A percentile compares a stretch with the other conserved stretches of the same genome.
These are phyloP conservation scores for Prasinococcaceae sp. DNA, from an alignment of 139 green algal species.

Conservation along the genomic window DNA sequence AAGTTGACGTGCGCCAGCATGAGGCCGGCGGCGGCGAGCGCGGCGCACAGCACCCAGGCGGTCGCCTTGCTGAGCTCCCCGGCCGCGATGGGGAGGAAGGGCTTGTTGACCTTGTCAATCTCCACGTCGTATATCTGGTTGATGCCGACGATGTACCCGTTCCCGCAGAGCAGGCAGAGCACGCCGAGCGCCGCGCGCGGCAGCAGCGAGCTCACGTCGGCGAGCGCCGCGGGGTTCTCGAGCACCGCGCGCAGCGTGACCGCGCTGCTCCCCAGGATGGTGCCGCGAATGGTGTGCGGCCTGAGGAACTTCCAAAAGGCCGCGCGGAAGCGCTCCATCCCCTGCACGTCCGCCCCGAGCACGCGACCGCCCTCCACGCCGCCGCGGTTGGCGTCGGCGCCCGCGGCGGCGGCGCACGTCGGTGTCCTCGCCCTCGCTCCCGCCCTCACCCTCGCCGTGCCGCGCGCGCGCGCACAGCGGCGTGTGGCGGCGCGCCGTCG, in stretches of 20 bases:
- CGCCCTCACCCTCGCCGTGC: no score
- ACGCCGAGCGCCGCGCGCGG: slow-evolving; percentile 58
- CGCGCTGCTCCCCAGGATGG: slow-evolving; percentile 69
- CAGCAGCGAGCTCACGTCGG: slow-evolving; percentile 82
- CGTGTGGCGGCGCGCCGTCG: no score
- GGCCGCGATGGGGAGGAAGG: slow-evolving; percentile 87
- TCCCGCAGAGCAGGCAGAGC: slow-evolving; percentile 66
- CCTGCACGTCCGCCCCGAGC: background rate
- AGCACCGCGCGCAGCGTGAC: slow-evolving; percentile 40
- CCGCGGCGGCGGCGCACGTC: no score
- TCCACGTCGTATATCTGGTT: slow-evolving; percentile 62
- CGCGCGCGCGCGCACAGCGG: no score
- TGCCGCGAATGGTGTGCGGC: slow-evolving; percentile 87
- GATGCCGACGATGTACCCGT: slow-evolving; percentile 99
- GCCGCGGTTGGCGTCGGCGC: no score
- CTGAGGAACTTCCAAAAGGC: slow-evolving; percentile 97
- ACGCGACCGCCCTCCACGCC: no score
- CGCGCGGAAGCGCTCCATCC: slow-evolving; percentile 21
- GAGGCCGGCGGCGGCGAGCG: slow-evolving; percentile 58
- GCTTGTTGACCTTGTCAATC: slow-evolving; percentile 81
- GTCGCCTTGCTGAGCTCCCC: slow-evolving; percentile 37
- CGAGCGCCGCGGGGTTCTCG: slow-evolving; percentile 38
- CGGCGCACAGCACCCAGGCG: slow-evolving; percentile 40
- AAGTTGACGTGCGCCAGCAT: slow-evolving; percentile 65
- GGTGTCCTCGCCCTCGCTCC: no score